A percentile compares a stretch with the other conserved stretches of the same genome.
Evolutionary conservation across 129 eudicot genomes (phyloP).

Genomic region (Lactuca saligna): DNA sequence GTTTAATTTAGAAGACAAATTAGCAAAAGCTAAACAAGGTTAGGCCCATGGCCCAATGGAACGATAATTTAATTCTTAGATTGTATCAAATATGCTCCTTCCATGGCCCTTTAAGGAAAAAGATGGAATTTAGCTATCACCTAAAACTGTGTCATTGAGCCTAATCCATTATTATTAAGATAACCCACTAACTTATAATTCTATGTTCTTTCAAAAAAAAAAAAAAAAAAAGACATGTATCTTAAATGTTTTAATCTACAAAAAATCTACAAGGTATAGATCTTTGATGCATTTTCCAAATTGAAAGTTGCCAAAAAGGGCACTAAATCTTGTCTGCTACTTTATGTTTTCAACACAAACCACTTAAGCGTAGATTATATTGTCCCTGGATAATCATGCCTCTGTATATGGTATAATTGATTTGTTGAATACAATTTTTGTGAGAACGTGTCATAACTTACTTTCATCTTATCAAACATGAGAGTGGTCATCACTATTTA

Average conservation of each 20-base stretch:
- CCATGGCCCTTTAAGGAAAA: conserved; percentile 12
- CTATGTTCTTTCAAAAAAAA: conserved; percentile 6
- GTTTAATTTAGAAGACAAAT: conserved; percentile 17
- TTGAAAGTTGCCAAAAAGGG: conserved; percentile 32
- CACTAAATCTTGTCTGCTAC: conserved; percentile 45
- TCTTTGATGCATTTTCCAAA: conserved; percentile 15
- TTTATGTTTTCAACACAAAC: conserved; percentile 34
- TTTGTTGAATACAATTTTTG: conserved; percentile 16
- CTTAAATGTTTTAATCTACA: conserved; percentile 20
- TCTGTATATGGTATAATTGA: conserved; percentile 30
- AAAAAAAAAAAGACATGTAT: conserved; percentile 15
- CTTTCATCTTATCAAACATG: conserved; percentile 27
- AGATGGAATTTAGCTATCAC: conserved; percentile 1
- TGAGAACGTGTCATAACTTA: conserved; percentile 25
- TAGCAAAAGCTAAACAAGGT: conserved; percentile 18
- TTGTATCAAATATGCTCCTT: conserved; percentile 11
- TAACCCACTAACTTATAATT: conserved; percentile 25
- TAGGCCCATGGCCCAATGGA: conserved; percentile 36
- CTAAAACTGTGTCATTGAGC: conserved; percentile 10
- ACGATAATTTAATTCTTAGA: conserved; percentile 19
- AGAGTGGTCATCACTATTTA: conserved; percentile 28
- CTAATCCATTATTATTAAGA: conserved; percentile 11
- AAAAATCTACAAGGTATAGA: conserved; percentile 3
- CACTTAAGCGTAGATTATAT: conserved; percentile 32
- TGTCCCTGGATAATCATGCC: conserved; percentile 29